These are phyloP conservation scores for Aspergillus tubingensis DNA, from an alignment of 2,329 filamentous ascomycete genomes.

Conservation along the genomic window DNA sequence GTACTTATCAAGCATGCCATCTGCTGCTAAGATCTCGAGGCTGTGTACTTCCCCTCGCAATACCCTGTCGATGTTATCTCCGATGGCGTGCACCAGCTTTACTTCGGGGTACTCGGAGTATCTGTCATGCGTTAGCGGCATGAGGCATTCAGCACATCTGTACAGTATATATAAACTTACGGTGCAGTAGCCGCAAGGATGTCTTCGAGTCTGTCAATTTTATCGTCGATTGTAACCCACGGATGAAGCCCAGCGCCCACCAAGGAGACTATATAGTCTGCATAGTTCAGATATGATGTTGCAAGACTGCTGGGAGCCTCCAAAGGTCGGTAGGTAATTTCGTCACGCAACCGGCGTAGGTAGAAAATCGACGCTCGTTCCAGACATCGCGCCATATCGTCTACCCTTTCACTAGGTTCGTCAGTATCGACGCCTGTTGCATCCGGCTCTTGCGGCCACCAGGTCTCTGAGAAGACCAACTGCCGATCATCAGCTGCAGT, in stretches of 20 bases:
- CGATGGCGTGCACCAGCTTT: constrained; percentile 8
- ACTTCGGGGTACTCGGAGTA: not conserved
- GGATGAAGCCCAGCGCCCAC: not conserved
- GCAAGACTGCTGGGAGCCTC: no score
- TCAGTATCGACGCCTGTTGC: no score
- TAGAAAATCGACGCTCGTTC: not conserved
- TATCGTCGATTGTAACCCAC: no score
- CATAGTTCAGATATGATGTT: not conserved
- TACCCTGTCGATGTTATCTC: constrained; percentile 8
- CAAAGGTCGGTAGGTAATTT: no score
- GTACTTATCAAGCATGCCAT: constrained; percentile 37
- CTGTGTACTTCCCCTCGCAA: constrained; percentile 34
- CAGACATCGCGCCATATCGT: not conserved
- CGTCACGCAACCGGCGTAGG: not conserved
- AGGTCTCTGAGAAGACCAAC: no score
- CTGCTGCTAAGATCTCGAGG: constrained; percentile 39
- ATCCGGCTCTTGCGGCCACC: no score
- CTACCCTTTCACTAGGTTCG: not conserved
- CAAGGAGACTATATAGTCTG: not conserved
- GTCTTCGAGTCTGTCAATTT: no score
- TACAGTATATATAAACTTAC: no score
- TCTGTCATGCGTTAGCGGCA: no score
- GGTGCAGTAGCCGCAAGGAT: no score
- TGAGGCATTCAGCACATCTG: no score
- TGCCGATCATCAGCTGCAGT: no score